A percentile compares a stretch with the other conserved stretches of the same genome.
These are phyloP conservation scores for Cladophialophora immunda DNA, from an alignment of 2,329 filamentous ascomycete species.

Conservation along the genomic window DNA sequence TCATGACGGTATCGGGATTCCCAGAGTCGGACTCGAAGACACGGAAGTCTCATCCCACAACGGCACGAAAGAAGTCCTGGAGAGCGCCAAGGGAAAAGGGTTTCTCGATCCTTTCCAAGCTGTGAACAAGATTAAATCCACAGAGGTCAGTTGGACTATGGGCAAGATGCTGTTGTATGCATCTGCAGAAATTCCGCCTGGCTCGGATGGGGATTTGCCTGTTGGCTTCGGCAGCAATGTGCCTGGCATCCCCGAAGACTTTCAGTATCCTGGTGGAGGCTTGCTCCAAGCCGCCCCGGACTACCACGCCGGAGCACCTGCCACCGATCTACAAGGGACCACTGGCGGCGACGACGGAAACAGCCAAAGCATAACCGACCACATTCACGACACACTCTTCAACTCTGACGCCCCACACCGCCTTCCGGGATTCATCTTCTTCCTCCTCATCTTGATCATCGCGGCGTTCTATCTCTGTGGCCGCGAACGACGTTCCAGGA, in stretches of 20 bases:
- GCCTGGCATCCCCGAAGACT: slow-evolving; percentile 74
- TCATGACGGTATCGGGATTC: slow-evolving; percentile 94
- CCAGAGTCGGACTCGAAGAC: slow-evolving; percentile 80
- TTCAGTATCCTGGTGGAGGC: slow-evolving; percentile 72
- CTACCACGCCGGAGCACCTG: slow-evolving; percentile 40
- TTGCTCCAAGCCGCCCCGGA: slow-evolving; percentile 42
- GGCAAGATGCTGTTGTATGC: slow-evolving; percentile 97
- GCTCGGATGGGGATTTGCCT: slow-evolving; percentile 67
- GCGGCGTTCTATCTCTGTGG: slow-evolving; percentile 79
- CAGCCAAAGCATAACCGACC: slow-evolving; percentile 51
- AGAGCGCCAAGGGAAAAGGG: slow-evolving; percentile 75
- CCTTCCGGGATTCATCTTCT: slow-evolving; percentile 77
- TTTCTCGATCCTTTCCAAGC: slow-evolving; percentile 89
- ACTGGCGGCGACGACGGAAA: slow-evolving; percentile 21
- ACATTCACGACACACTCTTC: slow-evolving; percentile 71
- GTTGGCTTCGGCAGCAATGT: slow-evolving; percentile 93
- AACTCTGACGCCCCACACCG: slow-evolving; percentile 72
- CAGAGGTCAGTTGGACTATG: slow-evolving; percentile 96
- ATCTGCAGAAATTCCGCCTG: slow-evolving; percentile 79
- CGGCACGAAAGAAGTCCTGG: slow-evolving; percentile 73
- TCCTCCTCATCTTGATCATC: slow-evolving; percentile 75
- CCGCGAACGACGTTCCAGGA: slow-evolving; percentile 73
- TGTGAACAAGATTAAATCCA: slow-evolving; percentile 87
- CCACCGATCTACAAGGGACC: not conserved
- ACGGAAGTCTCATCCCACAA: slow-evolving; percentile 67